phyloP scores from a whole-genome alignment of 805 yeast species.

The Debaryomyces maramus region DNA sequence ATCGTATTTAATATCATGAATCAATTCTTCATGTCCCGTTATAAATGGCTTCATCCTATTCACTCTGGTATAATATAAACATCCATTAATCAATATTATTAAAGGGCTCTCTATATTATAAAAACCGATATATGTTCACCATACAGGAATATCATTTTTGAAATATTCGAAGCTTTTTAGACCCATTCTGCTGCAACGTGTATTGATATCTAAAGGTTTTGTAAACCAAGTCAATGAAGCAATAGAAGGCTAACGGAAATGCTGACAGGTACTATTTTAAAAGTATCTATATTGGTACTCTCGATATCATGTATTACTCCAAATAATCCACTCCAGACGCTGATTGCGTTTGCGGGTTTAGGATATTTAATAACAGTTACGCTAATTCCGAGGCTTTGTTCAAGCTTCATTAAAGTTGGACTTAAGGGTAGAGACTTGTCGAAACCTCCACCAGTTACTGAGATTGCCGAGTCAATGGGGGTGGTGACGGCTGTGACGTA shows the following conservation, averaged over 20 bases:
- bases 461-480: constrained; percentile 90
- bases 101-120: neutral
- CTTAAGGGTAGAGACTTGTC: constrained; percentile 83
- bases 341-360: constrained; percentile 63
- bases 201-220: too few relatives aligned
- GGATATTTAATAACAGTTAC: constrained; percentile 62
- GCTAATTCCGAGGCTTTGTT: constrained; percentile 68
- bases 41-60: constrained; percentile 61
- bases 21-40: constrained; percentile 90
- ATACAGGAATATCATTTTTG: neutral
- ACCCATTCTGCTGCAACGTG: neutral
- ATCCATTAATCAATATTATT: neutral
- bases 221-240: too few relatives aligned
- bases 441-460: constrained; percentile 63
- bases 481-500: constrained; percentile 81
- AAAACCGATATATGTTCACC: neutral
- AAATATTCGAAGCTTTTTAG: neutral
- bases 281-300: constrained; percentile 15
- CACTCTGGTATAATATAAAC: neutral
- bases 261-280: neutral
- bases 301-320: constrained; percentile 29
- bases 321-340: constrained; percentile 53
- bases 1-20: constrained; percentile 88
- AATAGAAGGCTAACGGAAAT: too few relatives aligned
- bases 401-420: constrained; percentile 72